These are phyloP conservation scores for Aspergillus sp. DNA, from an alignment of 2,329 filamentous ascomycete species.

Conservation along the genomic window DNA sequence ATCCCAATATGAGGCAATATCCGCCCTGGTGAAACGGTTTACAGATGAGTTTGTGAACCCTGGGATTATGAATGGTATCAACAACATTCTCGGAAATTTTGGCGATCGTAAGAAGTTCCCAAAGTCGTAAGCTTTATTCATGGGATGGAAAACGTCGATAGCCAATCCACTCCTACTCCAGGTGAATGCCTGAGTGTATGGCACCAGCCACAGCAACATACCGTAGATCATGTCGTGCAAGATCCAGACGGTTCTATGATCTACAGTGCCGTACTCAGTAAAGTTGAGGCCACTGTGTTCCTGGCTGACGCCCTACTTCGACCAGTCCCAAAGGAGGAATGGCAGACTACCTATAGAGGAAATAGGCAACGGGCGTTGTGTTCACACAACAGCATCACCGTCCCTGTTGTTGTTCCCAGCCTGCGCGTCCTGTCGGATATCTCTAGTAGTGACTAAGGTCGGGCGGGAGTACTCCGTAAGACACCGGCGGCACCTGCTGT, in stretches of 20 bases:
- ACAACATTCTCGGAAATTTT: background rate
- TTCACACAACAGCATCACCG: conserved; percentile 9
- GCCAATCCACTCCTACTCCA: background rate
- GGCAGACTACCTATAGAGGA: background rate
- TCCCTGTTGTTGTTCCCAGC: conserved; percentile 3
- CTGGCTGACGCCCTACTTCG: background rate
- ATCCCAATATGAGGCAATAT: background rate
- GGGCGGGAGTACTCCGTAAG: conserved; percentile 14
- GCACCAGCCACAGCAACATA: conserved; percentile 9
- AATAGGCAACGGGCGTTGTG: conserved; percentile 5
- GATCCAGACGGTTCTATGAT: background rate
- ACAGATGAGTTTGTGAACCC: background rate
- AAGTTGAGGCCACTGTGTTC: background rate
- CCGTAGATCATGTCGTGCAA: background rate
- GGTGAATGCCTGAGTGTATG: background rate
- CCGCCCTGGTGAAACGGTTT: background rate
- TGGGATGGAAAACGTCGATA: background rate
- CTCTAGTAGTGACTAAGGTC: background rate
- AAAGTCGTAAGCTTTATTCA: background rate
- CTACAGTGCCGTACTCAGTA: background rate
- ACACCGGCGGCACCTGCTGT: background rate
- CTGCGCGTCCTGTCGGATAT: background rate
- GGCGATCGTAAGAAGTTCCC: background rate
- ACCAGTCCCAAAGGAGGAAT: conserved; percentile 1
- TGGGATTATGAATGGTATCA: background rate